Evolutionary conservation across 129 eudicot species (phyloP), one percentile per base, ranked within the genome.

Genomic region (sunflower (Helianthus annuus)): DNA sequence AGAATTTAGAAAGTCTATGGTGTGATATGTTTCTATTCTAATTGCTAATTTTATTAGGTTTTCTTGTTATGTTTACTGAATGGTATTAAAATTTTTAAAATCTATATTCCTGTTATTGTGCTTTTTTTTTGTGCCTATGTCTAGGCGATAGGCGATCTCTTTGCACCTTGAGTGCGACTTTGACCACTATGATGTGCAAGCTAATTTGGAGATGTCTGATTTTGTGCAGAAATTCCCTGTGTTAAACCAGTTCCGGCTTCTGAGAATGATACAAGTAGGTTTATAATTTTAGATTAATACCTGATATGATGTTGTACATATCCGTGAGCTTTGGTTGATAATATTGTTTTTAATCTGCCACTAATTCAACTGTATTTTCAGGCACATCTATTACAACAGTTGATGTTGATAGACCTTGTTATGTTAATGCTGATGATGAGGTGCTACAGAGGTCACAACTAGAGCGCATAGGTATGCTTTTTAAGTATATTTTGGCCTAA

Each of bases 391-490:
- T 70, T 70, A 59, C 84, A 34, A 44, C 65, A 60, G 10, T 70
- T 48, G 75, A 82, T 68, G 65, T 70, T 48, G 89, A 81, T 42
- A 81, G 84, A 76, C 88, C 93, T 29, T 78, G 69, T 73, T 79
- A 73, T 79, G 83, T 89, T 74, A 89, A 84, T 77, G 81, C 78
- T 46, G 83, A 74, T 1, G 64, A 77, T 42, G 73, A 78, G 57
- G 84, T 86, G 76, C 75, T 88, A 66, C 85, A 83, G 73, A 78
- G 69, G 49, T 66, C 74, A n/a, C 84, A 86, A 58, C 87, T 88
- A 51, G 88, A 88, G 78, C 79, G 82, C 76, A 60, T 92, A 81
- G 94, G 97, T 89, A 79, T 39, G 79, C 17, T 70, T 83, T 53
- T 24, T 44, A 54, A n/a, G 34, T 74, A 59, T 51, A 62, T 15